phyloP scores from a whole-genome alignment of 1,284 basidiomycete species.

The Ustilago shanxiensis region DNA sequence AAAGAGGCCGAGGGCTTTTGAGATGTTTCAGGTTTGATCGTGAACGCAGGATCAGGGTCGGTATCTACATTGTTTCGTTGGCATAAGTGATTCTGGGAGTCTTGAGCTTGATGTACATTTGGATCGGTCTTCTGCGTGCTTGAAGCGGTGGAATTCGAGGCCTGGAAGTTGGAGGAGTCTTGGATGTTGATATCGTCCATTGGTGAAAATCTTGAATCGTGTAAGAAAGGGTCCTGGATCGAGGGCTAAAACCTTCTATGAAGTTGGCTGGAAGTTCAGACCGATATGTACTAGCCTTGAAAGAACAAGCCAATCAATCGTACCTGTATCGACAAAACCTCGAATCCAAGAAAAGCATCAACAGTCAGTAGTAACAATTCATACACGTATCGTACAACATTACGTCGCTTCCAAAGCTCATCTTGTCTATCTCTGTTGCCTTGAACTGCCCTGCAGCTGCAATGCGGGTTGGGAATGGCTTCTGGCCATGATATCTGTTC shows the following conservation, averaged over 20 bases:
- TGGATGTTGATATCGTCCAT: too few species aligned
- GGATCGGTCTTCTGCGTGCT: neutral
- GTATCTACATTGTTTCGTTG: too few species aligned
- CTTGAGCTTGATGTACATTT: neutral
- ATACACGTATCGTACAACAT: neutral
- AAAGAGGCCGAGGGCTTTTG: too few species aligned
- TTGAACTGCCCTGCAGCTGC: neutral
- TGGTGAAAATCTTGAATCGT: too few species aligned
- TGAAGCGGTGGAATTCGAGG: too few species aligned
- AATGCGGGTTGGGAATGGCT: conserved; percentile 24
- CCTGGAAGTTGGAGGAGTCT: too few species aligned
- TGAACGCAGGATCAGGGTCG: too few species aligned
- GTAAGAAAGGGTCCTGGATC: too few species aligned
- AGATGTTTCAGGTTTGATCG: too few species aligned
- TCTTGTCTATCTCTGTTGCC: conserved; percentile 8
- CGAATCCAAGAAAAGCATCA: neutral
- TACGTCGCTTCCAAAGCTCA: conserved; percentile 22
- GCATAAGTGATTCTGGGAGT: too few species aligned
- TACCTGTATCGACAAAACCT: neutral
- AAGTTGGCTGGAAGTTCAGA: too few species aligned
- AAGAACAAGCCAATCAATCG: neutral
- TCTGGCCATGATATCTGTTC: conserved; percentile 25
- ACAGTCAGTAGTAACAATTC: conserved; percentile 10
- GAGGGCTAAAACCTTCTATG: too few species aligned
- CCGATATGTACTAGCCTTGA: neutral